phyloP scores from a whole-genome alignment of 345 rosid species.

The Excoecaria cochinchinensis region DNA sequence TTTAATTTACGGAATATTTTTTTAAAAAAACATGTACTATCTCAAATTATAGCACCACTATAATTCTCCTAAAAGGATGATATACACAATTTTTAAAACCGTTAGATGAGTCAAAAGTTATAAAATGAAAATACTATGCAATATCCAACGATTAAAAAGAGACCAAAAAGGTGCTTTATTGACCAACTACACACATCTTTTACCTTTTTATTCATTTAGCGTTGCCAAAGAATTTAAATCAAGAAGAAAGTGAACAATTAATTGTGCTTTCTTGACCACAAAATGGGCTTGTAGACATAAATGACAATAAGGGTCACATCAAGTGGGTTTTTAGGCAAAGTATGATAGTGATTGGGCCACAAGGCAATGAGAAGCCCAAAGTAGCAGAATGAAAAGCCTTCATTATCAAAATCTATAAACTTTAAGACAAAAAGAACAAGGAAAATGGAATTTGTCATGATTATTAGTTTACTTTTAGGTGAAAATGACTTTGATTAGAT shows the following conservation, averaged over 20 bases:
- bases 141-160: too few relatives aligned
- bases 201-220: too few relatives aligned
- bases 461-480: not conserved
- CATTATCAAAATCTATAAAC: not conserved
- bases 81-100: too few relatives aligned
- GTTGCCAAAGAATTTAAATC: not conserved
- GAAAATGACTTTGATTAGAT: not conserved
- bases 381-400: not conserved
- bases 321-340: not conserved
- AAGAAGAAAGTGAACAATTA: not conserved
- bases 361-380: constrained; percentile 5
- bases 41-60: too few relatives aligned
- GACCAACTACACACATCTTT: too few relatives aligned
- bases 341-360: constrained; percentile 14
- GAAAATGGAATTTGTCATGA: not conserved
- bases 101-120: too few relatives aligned
- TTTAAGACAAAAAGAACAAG: not conserved
- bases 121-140: too few relatives aligned
- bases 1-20: too few relatives aligned
- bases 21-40: too few relatives aligned
- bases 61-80: too few relatives aligned
- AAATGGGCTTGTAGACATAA: not conserved
- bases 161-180: too few relatives aligned
- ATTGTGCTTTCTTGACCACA: constrained; percentile 5
- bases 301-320: constrained; percentile 6